Evolutionary conservation across 1,284 basidiomycete genomes (phyloP), one percentile per base, ranked within the genome.

Genomic region (Moniliella sp.): DNA sequence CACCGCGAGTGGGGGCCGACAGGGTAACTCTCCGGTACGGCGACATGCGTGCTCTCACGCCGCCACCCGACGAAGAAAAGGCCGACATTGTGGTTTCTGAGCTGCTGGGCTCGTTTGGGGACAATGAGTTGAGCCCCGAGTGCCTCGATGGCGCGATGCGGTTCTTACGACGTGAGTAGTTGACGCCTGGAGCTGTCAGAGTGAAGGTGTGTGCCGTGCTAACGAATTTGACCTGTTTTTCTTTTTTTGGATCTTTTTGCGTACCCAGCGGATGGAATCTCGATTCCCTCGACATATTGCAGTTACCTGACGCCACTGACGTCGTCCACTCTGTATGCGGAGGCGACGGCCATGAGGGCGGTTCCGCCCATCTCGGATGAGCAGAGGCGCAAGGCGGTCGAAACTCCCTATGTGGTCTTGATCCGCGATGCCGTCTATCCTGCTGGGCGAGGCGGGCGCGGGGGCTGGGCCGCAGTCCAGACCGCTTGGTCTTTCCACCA

Each of bases 401-500:
- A 99, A 64, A 93, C 83, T 15, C 88, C 88, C 0, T 97, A 93
- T 57, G 91, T 99, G 4, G 91, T 97, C 35, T 86, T 94, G 78
- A 81, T 97, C 57, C 77, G 83, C 52, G 78, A 82, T 13, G 75
- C 13, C 66, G 78, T 42, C 3, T 27, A 48, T 9, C 48, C 54
- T 3, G 42, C 48, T 35, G 67, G 71, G 29, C 66, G 67, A 18
- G 69, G 73, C 34, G 51, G 69, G 32, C n/a, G 65, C 40, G 36
- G 53, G 35, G 39, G 59, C 61, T 79, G 79, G 5, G 70, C 75
- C 4, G 72, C 73, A 46, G 71, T 93, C 18, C 91, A 97, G 61
- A 80, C 84, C 48, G 91, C 84, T 50, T 99, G 91, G 91, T 76
- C 79, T 41, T 99, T 94, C 61, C 82, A 82, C 46, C 91, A 99